Evolutionary conservation across 2,329 filamentous ascomycete species (phyloP).

Genomic region (Colletotrichum liaoningense): DNA sequence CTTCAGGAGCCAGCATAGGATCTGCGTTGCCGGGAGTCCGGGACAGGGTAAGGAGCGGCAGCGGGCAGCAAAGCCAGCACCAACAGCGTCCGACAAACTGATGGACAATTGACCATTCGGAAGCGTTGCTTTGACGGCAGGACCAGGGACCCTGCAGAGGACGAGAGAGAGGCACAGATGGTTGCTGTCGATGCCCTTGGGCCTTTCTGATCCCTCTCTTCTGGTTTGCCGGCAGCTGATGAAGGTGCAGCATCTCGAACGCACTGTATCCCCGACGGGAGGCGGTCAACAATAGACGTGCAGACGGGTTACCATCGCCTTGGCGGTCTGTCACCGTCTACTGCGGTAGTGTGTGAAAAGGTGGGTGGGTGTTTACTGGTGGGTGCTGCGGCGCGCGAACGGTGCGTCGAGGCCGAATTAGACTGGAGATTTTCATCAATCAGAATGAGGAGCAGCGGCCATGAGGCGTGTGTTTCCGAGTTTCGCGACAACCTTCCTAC

Average conservation of each 20-base stretch:
- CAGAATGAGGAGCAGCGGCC: conserved; percentile 21
- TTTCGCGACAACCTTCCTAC: background rate
- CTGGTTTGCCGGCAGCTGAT: background rate
- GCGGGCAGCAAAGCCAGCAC: conserved; percentile 1
- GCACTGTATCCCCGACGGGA: conserved; percentile 1
- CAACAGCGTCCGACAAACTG: background rate
- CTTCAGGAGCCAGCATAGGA: conserved; percentile 10
- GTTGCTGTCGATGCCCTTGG: background rate
- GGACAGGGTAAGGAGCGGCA: background rate
- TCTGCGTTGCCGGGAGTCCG: background rate
- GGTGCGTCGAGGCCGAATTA: conserved; percentile 1
- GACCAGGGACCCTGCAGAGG: conserved; percentile 17
- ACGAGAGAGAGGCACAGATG: background rate
- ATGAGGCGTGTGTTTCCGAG: background rate
- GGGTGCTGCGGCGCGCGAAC: conserved; percentile 4
- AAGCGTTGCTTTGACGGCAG: conserved; percentile 10
- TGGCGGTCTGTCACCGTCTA: conserved; percentile 24
- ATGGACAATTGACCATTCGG: conserved; percentile 10
- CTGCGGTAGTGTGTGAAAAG: background rate
- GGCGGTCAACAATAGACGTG: conserved; percentile 24
- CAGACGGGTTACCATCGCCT: background rate
- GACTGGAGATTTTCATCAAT: conserved; percentile 22
- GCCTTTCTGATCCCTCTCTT: background rate
- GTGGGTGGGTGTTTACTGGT: conserved; percentile 5
- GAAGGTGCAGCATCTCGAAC: conserved; percentile 1